phyloP scores from a whole-genome alignment of 129 eudicot species.

The Tanacetum coccineum region DNA sequence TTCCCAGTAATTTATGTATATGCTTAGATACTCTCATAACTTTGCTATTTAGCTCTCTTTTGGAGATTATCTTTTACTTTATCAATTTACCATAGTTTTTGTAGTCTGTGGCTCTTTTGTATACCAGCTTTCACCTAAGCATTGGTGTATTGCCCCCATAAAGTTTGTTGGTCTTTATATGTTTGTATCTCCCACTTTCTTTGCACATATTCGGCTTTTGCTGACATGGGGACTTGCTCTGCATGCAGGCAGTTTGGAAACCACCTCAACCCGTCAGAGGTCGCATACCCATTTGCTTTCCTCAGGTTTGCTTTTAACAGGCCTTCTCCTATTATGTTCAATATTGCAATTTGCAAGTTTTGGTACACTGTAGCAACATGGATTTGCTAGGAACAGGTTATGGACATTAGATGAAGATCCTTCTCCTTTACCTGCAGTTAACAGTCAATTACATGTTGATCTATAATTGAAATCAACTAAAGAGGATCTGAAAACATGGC shows the following conservation, averaged over 20 bases:
- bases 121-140: background rate
- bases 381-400: no score
- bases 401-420: no score
- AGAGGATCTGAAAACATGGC: no score
- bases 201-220: no score
- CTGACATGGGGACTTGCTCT: no score
- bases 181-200: background rate
- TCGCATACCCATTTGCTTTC: no score
- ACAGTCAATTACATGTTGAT: no score
- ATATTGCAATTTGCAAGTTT: slow-evolving; percentile 66
- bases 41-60: slow-evolving; percentile 8
- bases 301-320: slow-evolving; percentile 57
- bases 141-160: background rate
- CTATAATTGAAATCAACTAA: no score
- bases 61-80: background rate
- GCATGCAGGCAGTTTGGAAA: no score
- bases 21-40: slow-evolving; percentile 22
- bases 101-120: background rate
- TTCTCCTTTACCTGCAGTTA: no score
- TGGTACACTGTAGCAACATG: slow-evolving; percentile 82
- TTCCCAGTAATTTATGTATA: background rate
- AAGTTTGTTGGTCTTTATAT: background rate
- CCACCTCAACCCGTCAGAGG: no score
- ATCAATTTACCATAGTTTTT: background rate
- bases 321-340: slow-evolving; percentile 12